These are phyloP conservation scores for Pontederia crassipes DNA, from an alignment of 176 grass and related monocot genomes.

Conservation along the genomic window DNA sequence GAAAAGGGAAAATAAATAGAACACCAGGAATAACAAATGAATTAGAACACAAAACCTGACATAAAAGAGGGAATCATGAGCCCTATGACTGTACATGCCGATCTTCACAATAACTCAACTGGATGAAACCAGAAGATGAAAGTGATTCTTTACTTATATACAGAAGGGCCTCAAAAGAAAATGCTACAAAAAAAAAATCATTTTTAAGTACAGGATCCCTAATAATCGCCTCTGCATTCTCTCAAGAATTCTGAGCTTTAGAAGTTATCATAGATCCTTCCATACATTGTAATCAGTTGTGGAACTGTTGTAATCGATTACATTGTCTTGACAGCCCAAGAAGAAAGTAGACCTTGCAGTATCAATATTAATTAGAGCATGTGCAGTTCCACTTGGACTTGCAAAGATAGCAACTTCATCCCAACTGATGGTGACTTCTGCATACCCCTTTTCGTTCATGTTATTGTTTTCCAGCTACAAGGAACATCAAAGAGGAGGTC, in stretches of 20 bases:
- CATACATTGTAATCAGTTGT: slow-evolving; percentile 83
- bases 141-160: no score
- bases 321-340: slow-evolving; percentile 72
- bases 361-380: slow-evolving; percentile 91
- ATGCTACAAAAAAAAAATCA: no score
- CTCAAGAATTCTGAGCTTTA: background rate
- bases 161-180: no score
- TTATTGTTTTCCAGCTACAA: slow-evolving; percentile 66
- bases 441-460: slow-evolving; percentile 70
- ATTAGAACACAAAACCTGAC: no score
- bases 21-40: no score
- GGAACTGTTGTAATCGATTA: slow-evolving; percentile 59
- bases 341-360: slow-evolving; percentile 48
- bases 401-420: slow-evolving; percentile 67
- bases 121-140: no score
- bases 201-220: no score
- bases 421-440: slow-evolving; percentile 53
- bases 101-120: no score
- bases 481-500: background rate
- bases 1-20: no score
- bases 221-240: no score
- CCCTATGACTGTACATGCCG: no score
- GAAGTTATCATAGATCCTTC: slow-evolving; percentile 64
- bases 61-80: no score
- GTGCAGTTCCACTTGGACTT: slow-evolving; percentile 69